phyloP scores from a whole-genome alignment of 805 yeast species.

The Wickerhamiella qilinensis region DNA sequence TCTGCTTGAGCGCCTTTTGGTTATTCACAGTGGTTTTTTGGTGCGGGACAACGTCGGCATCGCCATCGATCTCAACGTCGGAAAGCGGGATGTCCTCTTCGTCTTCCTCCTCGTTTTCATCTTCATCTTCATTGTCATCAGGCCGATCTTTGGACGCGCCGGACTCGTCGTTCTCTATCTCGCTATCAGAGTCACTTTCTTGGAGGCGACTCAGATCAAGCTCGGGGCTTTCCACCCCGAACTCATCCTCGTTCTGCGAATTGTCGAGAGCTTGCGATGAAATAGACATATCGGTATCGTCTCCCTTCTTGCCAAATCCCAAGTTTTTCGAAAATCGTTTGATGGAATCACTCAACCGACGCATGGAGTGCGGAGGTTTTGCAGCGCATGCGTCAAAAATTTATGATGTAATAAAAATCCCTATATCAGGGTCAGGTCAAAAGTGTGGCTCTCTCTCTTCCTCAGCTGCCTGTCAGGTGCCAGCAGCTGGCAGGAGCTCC shows the following conservation, averaged over 20 bases:
- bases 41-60: conserved; percentile 86
- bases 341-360: conserved; percentile 15
- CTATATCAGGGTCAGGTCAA: no score
- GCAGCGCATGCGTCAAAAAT: no score
- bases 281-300: background rate
- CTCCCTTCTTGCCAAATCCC: conserved; percentile 8
- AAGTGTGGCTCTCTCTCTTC: no score
- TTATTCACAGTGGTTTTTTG: conserved; percentile 83
- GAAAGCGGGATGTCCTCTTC: conserved; percentile 77
- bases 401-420: no score
- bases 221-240: conserved; percentile 16
- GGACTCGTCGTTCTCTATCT: conserved; percentile 22
- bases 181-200: conserved; percentile 19
- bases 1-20: conserved; percentile 41
- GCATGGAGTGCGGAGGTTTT: no score
- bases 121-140: conserved; percentile 34
- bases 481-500: no score
- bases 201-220: conserved; percentile 17
- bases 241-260: conserved; percentile 9
- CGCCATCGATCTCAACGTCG: conserved; percentile 84
- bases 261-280: conserved; percentile 2
- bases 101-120: conserved; percentile 45
- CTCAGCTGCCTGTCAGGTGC: no score
- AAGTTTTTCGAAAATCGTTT: conserved; percentile 11
- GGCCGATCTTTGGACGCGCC: conserved; percentile 25